Evolutionary conservation across 2,329 filamentous ascomycete species (phyloP).

Genomic region (Calonectria crousiana): DNA sequence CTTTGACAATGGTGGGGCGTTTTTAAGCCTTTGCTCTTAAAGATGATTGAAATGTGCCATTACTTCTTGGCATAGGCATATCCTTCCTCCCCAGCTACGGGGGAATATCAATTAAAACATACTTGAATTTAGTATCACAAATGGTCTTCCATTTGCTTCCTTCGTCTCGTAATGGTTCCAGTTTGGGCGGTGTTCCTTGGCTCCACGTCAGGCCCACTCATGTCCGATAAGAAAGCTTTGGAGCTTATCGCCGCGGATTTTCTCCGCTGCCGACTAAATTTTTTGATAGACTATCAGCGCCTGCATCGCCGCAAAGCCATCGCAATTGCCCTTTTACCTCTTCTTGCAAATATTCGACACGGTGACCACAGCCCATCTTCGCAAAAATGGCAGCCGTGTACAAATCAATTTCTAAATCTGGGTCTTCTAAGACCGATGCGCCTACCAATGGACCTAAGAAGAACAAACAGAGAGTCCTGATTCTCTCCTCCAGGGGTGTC

Average conservation of each 20-base stretch:
- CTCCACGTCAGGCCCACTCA: slow-evolving; percentile 33
- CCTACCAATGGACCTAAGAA: slow-evolving; percentile 65
- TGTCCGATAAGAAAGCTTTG: slow-evolving; percentile 43
- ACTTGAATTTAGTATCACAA: not conserved
- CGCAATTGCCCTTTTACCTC: slow-evolving; percentile 25
- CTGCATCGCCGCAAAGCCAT: slow-evolving; percentile 37
- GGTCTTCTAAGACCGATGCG: slow-evolving; percentile 61
- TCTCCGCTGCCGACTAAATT: slow-evolving; percentile 44
- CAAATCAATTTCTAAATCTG: slow-evolving; percentile 77
- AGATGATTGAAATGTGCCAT: not conserved
- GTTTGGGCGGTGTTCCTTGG: slow-evolving; percentile 36
- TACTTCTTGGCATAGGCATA: not conserved
- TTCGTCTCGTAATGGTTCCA: slow-evolving; percentile 14
- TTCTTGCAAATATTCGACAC: slow-evolving; percentile 33
- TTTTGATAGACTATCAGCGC: slow-evolving; percentile 43
- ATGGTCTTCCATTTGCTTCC: not conserved
- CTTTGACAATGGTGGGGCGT: not conserved
- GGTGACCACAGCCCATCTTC: slow-evolving; percentile 26
- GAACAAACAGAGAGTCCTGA: slow-evolving; percentile 84
- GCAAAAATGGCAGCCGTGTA: slow-evolving; percentile 75
- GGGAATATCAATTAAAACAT: not conserved
- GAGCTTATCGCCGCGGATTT: slow-evolving; percentile 48
- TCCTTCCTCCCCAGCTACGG: no score
- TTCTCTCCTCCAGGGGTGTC: slow-evolving; percentile 92
- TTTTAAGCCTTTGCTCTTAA: no score